Evolutionary conservation across 352 stramenopile genomes (phyloP), one percentile per base, ranked within the genome.

Genomic region (Phytophthora tubulina): DNA sequence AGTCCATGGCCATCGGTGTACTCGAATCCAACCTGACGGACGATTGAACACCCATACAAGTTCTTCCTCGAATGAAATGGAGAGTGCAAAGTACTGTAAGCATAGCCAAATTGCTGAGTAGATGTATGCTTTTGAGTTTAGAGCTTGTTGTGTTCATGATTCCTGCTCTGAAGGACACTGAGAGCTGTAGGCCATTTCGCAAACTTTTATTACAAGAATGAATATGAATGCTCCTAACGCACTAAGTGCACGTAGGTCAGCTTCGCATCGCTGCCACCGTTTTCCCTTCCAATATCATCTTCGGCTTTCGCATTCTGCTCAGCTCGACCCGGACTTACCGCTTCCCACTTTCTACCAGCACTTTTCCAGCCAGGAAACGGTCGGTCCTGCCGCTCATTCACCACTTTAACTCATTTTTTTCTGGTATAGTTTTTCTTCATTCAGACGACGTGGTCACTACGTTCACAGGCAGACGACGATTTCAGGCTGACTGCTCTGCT

Each of bases 21-120:
- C 88, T 96, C 54, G 89, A 96, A 65, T 93, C 84, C 41, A 94
- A 94, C 72, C 78, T 96, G 69, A 79, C 86, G 3, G 89, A 95
- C 63, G 85, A 94, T 67, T 96, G 45, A 71, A 54, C 32, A 36
- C 27, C 57, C 38, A 27, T 50, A 51, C 21, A 27, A 63, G 30
- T 10, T 46, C n/a, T 52, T 41, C 54, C 44, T 54, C 13, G 50
- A 51, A 31, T 31, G 21, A 51, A 67, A 44, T 42, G 44, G 15
- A 50, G 44, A 32, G 30, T 50, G 42, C 44, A 7, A 58, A 57
- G 38, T 55, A 17, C 33, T 39, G 49, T 35, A 41, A 27, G 33
- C 46, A 51, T 46, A 67, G 38, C 31, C 13, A 32, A 63, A 63
- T 68, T 44, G 35, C 42, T 51, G 46, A 55, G 53, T 65, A 64